Evolutionary conservation across 805 yeast species (phyloP).

Genomic region (Cyberlindnera sargentensis): DNA sequence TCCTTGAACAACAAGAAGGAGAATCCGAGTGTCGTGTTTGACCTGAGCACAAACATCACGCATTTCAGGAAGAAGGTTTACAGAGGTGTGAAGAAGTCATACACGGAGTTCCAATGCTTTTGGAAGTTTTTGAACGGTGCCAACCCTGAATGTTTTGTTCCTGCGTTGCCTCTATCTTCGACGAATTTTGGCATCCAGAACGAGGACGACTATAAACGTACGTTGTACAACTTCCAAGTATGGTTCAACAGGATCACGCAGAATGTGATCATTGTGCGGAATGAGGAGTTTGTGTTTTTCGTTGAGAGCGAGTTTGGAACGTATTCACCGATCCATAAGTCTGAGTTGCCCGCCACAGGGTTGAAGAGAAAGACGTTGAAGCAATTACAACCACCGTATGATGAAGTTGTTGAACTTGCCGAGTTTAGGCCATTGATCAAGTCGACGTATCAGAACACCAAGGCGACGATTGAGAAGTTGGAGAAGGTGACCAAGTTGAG

Average conservation of each 20-base stretch:
- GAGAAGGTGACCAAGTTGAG: conserved; percentile 45
- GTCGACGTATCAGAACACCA: conserved; percentile 54
- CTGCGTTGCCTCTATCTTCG: conserved; percentile 69
- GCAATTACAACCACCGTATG: conserved; percentile 88
- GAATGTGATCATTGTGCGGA: conserved; percentile 77
- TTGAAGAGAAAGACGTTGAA: conserved; percentile 82
- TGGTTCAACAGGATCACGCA: conserved; percentile 76
- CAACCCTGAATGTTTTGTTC: conserved; percentile 88
- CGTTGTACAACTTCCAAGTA: conserved; percentile 57
- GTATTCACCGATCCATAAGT: conserved; percentile 42
- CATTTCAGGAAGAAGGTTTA: conserved; percentile 65
- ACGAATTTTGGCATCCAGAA: conserved; percentile 82
- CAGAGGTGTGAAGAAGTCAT: conserved; percentile 73
- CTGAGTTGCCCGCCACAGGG: conserved; percentile 72
- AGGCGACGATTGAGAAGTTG: conserved; percentile 44
- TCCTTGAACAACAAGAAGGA: conserved; percentile 46
- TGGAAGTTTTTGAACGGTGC: conserved; percentile 74
- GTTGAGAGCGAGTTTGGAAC: conserved; percentile 66
- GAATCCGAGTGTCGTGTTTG: conserved; percentile 75
- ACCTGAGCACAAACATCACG: conserved; percentile 62
- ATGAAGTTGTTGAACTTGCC: conserved; percentile 73
- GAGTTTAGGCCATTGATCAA: conserved; percentile 85
- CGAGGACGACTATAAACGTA: conserved; percentile 63
- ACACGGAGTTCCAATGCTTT: conserved; percentile 66
- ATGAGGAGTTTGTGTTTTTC: conserved; percentile 83